phyloP scores from a whole-genome alignment of 1,139 yeast genomes.

The Pneumocystis canis region DNA sequence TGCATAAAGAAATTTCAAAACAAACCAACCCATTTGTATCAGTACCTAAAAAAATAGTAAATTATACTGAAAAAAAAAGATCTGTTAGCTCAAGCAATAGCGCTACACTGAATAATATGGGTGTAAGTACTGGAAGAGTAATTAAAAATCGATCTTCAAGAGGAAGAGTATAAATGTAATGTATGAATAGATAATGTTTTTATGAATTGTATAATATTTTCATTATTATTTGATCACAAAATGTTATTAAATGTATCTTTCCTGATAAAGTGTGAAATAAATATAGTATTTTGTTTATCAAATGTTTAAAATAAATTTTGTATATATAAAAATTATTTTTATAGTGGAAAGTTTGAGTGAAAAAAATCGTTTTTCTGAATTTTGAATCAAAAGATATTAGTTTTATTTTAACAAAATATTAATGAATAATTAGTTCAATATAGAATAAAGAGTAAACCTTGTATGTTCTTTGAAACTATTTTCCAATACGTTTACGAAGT shows the following conservation, averaged over 20 bases:
- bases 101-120: neutral
- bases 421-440: neutral
- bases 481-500: conserved; percentile 26
- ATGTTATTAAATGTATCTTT: neutral
- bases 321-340: too few relatives aligned
- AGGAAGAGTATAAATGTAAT: neutral
- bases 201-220: neutral
- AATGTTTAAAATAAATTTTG: too few relatives aligned
- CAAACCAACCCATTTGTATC: neutral
- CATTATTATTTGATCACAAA: neutral
- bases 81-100: neutral
- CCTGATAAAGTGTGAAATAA: too few relatives aligned
- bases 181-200: neutral
- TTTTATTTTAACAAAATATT: too few relatives aligned
- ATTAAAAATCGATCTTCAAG: neutral
- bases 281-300: too few relatives aligned
- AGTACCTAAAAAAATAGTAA: neutral
- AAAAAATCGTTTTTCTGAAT: too few relatives aligned
- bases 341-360: too few relatives aligned
- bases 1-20: neutral
- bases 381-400: too few relatives aligned
- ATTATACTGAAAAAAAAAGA: neutral
- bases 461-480: neutral
- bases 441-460: neutral
- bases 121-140: neutral